A percentile compares a stretch with the other conserved stretches of the same genome.
Conservation (phyloP, 371 early-diverging fungal genomes). For the Mortierella polycephala region DNA sequence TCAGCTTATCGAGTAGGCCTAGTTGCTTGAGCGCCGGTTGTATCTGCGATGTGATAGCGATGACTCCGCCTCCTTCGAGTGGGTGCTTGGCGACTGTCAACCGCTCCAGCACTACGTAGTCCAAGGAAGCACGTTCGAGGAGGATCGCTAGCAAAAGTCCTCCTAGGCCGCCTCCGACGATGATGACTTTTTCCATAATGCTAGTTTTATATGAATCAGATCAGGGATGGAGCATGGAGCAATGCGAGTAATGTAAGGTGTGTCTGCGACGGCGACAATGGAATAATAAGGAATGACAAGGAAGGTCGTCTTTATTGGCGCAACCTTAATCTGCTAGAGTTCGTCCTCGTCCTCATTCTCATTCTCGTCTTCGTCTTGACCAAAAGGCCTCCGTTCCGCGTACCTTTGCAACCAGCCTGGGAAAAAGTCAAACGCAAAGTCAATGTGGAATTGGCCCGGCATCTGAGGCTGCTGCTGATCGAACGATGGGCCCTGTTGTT, state of each 20-base stretch:
- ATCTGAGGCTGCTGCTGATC: background rate
- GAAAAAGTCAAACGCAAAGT: constrained; percentile 29
- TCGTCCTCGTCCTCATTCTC: background rate
- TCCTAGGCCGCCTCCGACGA: constrained; percentile 36
- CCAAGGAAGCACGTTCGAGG: constrained; percentile 23
- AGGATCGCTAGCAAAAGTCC: constrained; percentile 32
- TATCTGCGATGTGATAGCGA: constrained; percentile 24
- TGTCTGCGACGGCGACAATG: too few species aligned
- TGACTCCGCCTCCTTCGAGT: constrained; percentile 40
- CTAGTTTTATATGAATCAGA: too few species aligned
- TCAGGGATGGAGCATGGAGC: too few species aligned
- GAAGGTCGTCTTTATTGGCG: too few species aligned
- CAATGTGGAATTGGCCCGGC: background rate
- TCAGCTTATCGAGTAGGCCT: constrained; percentile 17
- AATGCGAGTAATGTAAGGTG: too few species aligned
- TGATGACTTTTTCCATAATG: constrained; percentile 34
- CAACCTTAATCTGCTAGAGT: too few species aligned
- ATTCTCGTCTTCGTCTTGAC: background rate
- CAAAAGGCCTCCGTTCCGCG: constrained; percentile 9
- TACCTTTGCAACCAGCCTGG: constrained; percentile 19
- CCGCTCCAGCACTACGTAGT: constrained; percentile 32
- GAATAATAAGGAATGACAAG: too few species aligned
- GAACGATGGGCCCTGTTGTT: background rate
- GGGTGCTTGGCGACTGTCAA: constrained; percentile 19
- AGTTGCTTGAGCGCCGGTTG: constrained; percentile 29